phyloP scores from a whole-genome alignment of 2,329 filamentous ascomycete species.

The Phyllachora maydis region DNA sequence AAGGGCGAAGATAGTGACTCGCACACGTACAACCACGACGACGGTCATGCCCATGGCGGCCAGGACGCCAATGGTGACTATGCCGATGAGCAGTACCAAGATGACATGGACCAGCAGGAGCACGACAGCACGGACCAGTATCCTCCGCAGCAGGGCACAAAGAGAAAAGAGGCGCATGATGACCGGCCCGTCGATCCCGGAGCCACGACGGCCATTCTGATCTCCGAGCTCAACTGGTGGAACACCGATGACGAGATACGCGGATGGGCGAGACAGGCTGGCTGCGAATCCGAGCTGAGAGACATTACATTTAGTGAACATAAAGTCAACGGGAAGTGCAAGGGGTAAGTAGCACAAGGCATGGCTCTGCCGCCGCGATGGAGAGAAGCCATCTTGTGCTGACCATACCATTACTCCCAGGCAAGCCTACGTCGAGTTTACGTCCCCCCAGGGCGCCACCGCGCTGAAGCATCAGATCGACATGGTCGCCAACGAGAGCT shows the following conservation, averaged over 20 bases:
- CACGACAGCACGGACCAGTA: conserved; percentile 10
- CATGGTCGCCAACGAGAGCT: conserved; percentile 31
- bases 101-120: conserved; percentile 14
- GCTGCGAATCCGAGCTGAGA: conserved; percentile 65
- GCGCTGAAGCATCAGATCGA: conserved; percentile 72
- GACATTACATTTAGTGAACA: conserved; percentile 96
- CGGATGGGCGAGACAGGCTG: conserved; percentile 63
- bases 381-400: too few species aligned
- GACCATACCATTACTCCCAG: conserved; percentile 15
- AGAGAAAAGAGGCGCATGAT: conserved; percentile 38
- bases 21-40: conserved; percentile 16
- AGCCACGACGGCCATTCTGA: conserved; percentile 52
- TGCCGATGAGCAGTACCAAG: conserved; percentile 12
- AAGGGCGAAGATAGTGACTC: too few species aligned
- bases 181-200: conserved; percentile 35
- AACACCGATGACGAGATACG: conserved; percentile 88
- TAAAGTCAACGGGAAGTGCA: conserved; percentile 97
- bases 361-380: conserved; percentile 1
- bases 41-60: conserved; percentile 17
- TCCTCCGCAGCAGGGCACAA: conserved; percentile 30
- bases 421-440: conserved; percentile 71
- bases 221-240: conserved; percentile 93
- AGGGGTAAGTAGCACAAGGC: conserved; percentile 46
- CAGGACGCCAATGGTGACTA: conserved; percentile 7
- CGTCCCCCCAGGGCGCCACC: conserved; percentile 64